Evolutionary conservation across 2,329 filamentous ascomycete species (phyloP).

Genomic region (Colletotrichum sp.): DNA sequence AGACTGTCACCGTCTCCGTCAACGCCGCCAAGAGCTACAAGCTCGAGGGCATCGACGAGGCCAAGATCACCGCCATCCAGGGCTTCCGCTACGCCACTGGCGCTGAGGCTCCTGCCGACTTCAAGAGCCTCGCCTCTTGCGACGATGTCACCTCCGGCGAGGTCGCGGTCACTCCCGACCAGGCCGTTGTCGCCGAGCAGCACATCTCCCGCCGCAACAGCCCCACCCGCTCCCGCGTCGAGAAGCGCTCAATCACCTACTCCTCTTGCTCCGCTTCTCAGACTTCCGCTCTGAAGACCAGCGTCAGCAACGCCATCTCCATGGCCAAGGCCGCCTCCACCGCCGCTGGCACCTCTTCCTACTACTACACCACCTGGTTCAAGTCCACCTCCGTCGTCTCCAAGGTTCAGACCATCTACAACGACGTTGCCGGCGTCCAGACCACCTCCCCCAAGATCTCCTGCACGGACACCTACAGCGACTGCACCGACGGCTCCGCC

Average conservation of each 20-base stretch:
- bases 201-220: conserved; percentile 7
- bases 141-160: conserved; percentile 4
- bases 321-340: conserved; percentile 16
- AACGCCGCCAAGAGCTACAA: conserved; percentile 19
- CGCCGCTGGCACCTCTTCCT: background rate
- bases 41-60: conserved; percentile 5
- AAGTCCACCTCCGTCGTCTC: conserved; percentile 6
- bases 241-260: conserved; percentile 18
- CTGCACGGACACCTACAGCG: conserved; percentile 12
- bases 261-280: conserved; percentile 14
- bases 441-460: conserved; percentile 16
- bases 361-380: conserved; percentile 20
- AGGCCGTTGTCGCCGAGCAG: background rate
- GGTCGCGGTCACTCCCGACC: conserved; percentile 7
- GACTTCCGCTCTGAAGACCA: background rate
- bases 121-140: background rate
- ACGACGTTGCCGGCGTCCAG: conserved; percentile 10
- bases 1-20: conserved; percentile 14
- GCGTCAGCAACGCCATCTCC: conserved; percentile 12
- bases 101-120: background rate
- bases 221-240: conserved; percentile 1
- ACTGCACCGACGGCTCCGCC: conserved; percentile 12
- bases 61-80: conserved; percentile 16
- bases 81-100: conserved; percentile 16
- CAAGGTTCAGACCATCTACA: conserved; percentile 18